Conservation (phyloP, 352 stramenopile species). For the Globisporangium carolinianum region DNA sequence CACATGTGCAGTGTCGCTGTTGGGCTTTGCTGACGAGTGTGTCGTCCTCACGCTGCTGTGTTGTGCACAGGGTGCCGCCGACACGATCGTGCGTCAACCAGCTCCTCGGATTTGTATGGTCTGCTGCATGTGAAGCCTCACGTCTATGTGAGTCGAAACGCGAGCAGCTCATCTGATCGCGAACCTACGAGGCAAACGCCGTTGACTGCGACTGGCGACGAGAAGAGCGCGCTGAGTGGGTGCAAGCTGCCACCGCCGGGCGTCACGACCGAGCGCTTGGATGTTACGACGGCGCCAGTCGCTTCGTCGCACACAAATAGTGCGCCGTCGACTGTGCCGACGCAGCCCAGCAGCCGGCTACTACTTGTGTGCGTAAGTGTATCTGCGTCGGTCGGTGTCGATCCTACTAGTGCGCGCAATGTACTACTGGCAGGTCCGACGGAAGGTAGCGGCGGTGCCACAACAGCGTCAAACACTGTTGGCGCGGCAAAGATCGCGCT, state of each 20-base stretch:
- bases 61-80: conserved; percentile 60
- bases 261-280: not conserved
- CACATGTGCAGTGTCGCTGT: too few species aligned
- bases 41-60: too few species aligned
- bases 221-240: conserved; percentile 37
- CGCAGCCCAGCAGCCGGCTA: conserved; percentile 24
- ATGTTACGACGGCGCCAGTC: conserved; percentile 23
- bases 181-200: conserved; percentile 40
- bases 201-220: conserved; percentile 44
- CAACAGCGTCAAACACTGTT: conserved; percentile 15
- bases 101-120: not conserved
- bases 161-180: conserved; percentile 36
- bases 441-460: not conserved
- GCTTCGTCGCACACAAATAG: conserved; percentile 37
- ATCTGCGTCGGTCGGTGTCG: too few species aligned
- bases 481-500: conserved; percentile 46
- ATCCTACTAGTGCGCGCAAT: too few species aligned
- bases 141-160: conserved; percentile 9
- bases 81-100: conserved; percentile 54
- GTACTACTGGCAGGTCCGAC: too few species aligned
- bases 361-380: too few species aligned
- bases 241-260: not conserved
- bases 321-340: conserved; percentile 29
- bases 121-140: not conserved
- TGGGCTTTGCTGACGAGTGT: too few species aligned